Conservation (phyloP, 1,284 basidiomycete genomes). For the Crucibulum cyathiforme region DNA sequence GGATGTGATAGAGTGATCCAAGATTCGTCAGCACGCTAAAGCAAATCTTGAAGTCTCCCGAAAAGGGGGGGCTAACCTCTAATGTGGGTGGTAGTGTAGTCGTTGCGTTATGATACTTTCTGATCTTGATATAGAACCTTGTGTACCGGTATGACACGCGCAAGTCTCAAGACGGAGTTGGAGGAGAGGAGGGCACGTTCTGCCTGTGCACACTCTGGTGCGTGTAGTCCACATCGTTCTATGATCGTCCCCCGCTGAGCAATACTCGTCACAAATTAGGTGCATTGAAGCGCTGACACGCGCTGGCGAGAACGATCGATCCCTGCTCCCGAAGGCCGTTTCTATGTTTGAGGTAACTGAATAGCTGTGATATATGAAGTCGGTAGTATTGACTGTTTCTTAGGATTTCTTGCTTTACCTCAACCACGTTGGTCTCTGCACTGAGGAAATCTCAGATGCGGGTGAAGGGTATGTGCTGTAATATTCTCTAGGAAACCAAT, state of each 20-base stretch:
- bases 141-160: constrained; percentile 83
- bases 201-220: constrained; percentile 82
- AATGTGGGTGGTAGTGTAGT: constrained; percentile 58
- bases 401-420: constrained; percentile 81
- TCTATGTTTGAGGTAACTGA: constrained; percentile 79
- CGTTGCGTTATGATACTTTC: neutral
- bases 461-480: constrained; percentile 68
- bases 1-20: constrained; percentile 71
- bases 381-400: neutral
- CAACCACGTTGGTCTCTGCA: constrained; percentile 87
- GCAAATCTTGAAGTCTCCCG: constrained; percentile 81
- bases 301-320: constrained; percentile 76
- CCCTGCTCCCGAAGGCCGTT: constrained; percentile 72
- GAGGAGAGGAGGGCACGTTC: constrained; percentile 90
- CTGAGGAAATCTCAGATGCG: constrained; percentile 81
- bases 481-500: neutral
- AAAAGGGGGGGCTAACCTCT: constrained; percentile 86
- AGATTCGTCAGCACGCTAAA: constrained; percentile 85
- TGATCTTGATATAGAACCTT: constrained; percentile 51
- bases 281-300: constrained; percentile 87
- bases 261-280: constrained; percentile 51
- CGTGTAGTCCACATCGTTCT: constrained; percentile 2
- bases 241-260: neutral
- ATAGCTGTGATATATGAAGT: neutral
- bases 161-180: constrained; percentile 88